These are phyloP conservation scores for Cairneyella variabilis DNA, from an alignment of 495 filamentous ascomycete species.

Conservation along the genomic window DNA sequence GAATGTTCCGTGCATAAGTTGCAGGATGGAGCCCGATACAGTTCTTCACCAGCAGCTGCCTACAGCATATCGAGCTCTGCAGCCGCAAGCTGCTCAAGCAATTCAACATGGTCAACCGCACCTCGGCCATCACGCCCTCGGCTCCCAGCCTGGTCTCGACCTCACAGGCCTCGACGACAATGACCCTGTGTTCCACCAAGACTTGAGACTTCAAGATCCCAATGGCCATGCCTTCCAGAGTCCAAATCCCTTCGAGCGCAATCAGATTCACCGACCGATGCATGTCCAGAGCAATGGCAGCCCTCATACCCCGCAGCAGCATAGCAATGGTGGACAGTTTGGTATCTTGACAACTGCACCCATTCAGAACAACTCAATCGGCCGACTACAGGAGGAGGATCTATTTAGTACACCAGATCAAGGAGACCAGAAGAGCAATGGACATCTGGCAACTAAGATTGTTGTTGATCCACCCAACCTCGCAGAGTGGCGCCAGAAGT, in stretches of 20 bases:
- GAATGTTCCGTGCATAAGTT: slow-evolving; percentile 24
- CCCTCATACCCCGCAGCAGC: slow-evolving; percentile 34
- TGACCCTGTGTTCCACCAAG: slow-evolving; percentile 33
- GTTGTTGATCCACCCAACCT: slow-evolving; percentile 67
- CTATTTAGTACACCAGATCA: slow-evolving; percentile 29
- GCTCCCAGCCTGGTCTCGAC: slow-evolving; percentile 37
- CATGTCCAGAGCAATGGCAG: slow-evolving; percentile 25
- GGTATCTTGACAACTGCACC: slow-evolving; percentile 40
- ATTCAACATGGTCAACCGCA: slow-evolving; percentile 26
- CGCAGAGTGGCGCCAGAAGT: slow-evolving; percentile 64
- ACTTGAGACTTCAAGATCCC: slow-evolving; percentile 36
- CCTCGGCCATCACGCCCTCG: slow-evolving; percentile 28
- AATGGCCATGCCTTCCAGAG: slow-evolving; percentile 31
- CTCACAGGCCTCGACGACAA: slow-evolving; percentile 32
- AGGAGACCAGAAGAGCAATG: slow-evolving; percentile 45
- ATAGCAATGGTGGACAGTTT: slow-evolving; percentile 35
- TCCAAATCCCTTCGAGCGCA: slow-evolving; percentile 33
- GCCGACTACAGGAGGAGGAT: slow-evolving; percentile 35
- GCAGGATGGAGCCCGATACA: slow-evolving; percentile 26
- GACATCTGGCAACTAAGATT: slow-evolving; percentile 50
- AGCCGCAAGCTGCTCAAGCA: slow-evolving; percentile 26
- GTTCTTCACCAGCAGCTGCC: slow-evolving; percentile 25
- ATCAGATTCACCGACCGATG: slow-evolving; percentile 28
- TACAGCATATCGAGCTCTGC: slow-evolving; percentile 18
- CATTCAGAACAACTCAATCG: slow-evolving; percentile 32